Evolutionary conservation across 441 rosid species (phyloP).

Genomic region (Bruguiera hainesii): DNA sequence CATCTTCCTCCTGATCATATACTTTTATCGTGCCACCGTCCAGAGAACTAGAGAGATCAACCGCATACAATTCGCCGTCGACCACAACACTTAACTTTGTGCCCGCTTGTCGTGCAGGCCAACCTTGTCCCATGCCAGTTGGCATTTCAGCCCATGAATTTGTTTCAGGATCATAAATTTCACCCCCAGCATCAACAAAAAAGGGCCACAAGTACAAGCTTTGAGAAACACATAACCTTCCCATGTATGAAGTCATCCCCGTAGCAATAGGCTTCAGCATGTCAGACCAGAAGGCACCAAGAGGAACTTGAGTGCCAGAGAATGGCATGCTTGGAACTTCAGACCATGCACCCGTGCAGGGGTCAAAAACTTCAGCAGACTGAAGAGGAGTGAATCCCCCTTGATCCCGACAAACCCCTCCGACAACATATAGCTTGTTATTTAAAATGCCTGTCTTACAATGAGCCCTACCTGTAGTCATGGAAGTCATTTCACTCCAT

Average conservation of each 20-base stretch:
- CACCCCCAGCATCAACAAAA: slow-evolving; percentile 91
- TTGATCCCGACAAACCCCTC: slow-evolving; percentile 69
- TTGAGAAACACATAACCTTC: slow-evolving; percentile 82
- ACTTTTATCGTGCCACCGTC: slow-evolving; percentile 71
- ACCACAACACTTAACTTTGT: slow-evolving; percentile 70
- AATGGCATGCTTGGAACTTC: slow-evolving; percentile 87
- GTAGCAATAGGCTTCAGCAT: slow-evolving; percentile 86
- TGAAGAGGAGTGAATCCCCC: slow-evolving; percentile 76
- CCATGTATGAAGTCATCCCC: slow-evolving; percentile 84
- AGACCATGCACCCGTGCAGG: slow-evolving; percentile 53
- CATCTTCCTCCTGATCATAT: slow-evolving; percentile 71
- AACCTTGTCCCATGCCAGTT: slow-evolving; percentile 86
- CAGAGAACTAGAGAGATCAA: slow-evolving; percentile 73
- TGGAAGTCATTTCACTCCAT: slow-evolving; percentile 71
- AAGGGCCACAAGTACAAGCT: slow-evolving; percentile 95
- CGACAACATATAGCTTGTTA: slow-evolving; percentile 76
- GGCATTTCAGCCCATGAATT: slow-evolving; percentile 90
- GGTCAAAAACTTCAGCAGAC: slow-evolving; percentile 88
- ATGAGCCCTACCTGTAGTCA: slow-evolving; percentile 74
- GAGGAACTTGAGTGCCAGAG: slow-evolving; percentile 68
- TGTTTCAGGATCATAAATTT: slow-evolving; percentile 68
- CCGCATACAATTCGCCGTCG: slow-evolving; percentile 67
- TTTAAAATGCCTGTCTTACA: slow-evolving; percentile 70
- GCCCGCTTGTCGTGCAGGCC: slow-evolving; percentile 94
- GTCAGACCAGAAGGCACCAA: slow-evolving; percentile 76